A percentile compares a stretch with the other conserved stretches of the same genome.
These are phyloP conservation scores for Hemisphaericaspora nanyangensis DNA, from an alignment of 805 yeast species.

Conservation along the genomic window DNA sequence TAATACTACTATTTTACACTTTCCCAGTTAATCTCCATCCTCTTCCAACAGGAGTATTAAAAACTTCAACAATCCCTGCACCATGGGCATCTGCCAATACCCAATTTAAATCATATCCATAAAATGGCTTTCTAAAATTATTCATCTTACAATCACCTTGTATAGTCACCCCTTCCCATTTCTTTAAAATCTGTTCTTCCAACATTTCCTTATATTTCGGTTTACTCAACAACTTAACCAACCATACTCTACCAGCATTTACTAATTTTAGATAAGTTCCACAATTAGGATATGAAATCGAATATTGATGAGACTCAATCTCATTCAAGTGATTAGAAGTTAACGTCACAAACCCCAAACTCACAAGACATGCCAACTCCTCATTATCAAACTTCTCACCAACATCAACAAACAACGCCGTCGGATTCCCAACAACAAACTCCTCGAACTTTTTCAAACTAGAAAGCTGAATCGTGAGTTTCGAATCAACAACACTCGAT, in stretches of 20 bases:
- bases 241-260: constrained; percentile 41
- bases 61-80: constrained; percentile 48
- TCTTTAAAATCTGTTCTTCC: constrained; percentile 38
- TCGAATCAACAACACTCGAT: background rate
- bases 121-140: constrained; percentile 43
- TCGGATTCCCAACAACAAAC: constrained; percentile 21
- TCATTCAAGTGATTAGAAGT: constrained; percentile 42
- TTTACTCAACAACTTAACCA: constrained; percentile 35
- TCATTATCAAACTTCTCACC: constrained; percentile 20
- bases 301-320: constrained; percentile 36
- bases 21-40: constrained; percentile 58
- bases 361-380: constrained; percentile 30
- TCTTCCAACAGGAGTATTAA: constrained; percentile 51
- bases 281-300: constrained; percentile 46
- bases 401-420: constrained; percentile 23
- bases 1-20: constrained; percentile 17
- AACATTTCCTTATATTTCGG: constrained; percentile 40
- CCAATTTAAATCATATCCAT: constrained; percentile 51
- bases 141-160: constrained; percentile 29
- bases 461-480: constrained; percentile 9
- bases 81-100: constrained; percentile 49
- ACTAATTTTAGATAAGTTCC: constrained; percentile 46
- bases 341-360: constrained; percentile 42
- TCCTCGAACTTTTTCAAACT: constrained; percentile 19
- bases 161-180: constrained; percentile 40